Conservation (phyloP, 1,284 basidiomycete genomes). For the Ustilago tritici region DNA sequence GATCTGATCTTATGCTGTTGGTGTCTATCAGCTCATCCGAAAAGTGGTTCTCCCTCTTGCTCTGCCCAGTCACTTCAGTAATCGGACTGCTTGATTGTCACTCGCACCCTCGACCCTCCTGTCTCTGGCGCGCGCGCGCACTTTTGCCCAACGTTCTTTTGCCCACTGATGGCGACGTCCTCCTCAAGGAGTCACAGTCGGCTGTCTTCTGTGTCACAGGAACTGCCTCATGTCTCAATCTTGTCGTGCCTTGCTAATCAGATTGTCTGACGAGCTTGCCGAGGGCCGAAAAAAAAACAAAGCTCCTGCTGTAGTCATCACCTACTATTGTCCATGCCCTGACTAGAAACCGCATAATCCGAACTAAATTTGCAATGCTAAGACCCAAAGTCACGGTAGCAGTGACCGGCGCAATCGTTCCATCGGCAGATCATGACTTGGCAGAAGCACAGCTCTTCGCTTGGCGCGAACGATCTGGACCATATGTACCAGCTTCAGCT, state of each 20-base stretch:
- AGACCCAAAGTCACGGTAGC: neutral
- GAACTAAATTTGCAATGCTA: neutral
- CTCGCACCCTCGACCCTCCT: neutral
- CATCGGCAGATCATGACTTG: constrained; percentile 7
- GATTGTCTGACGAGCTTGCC: neutral
- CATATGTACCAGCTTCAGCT: neutral
- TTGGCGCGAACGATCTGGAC: neutral
- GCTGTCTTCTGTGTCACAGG: neutral
- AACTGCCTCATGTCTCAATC: neutral
- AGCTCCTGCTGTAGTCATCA: neutral
- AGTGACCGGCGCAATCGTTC: constrained; percentile 3
- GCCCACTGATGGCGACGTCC: neutral
- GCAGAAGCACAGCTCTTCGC: neutral
- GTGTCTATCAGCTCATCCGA: neutral
- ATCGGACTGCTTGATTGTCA: neutral
- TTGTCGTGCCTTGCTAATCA: neutral
- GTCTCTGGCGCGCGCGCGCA: neutral
- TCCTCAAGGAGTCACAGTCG: constrained; percentile 3
- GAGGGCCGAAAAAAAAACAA: neutral
- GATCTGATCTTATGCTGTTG: neutral
- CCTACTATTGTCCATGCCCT: neutral
- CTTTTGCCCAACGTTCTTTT: neutral
- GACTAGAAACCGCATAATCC: constrained; percentile 2
- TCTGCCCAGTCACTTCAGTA: neutral
- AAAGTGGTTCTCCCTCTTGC: neutral